Conservation (phyloP, 768 basidiomycete species). For the Termitomyces sp. region DNA sequence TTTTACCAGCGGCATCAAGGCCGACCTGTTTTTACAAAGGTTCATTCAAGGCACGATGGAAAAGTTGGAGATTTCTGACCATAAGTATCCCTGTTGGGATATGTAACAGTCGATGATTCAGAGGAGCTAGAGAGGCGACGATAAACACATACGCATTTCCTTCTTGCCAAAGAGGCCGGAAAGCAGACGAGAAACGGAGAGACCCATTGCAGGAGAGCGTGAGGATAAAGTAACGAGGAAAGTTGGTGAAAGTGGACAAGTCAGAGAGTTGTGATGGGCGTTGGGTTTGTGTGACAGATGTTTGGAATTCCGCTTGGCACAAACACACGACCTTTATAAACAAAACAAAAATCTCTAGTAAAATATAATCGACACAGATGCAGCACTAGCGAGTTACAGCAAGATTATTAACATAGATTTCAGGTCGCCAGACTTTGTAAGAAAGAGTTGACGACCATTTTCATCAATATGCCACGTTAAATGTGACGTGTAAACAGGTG, state of each 20-base stretch:
- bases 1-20: slow-evolving; percentile 99
- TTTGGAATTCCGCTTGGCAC: slow-evolving; percentile 40
- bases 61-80: slow-evolving; percentile 35
- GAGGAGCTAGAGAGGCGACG: slow-evolving; percentile 20
- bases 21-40: slow-evolving; percentile 60
- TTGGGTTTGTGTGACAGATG: slow-evolving; percentile 34
- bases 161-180: slow-evolving; percentile 92
- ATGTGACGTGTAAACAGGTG: not conserved
- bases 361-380: slow-evolving; percentile 6
- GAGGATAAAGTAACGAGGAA: slow-evolving; percentile 24
- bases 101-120: slow-evolving; percentile 23
- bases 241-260: slow-evolving; percentile 23
- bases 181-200: slow-evolving; percentile 70
- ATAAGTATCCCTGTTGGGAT: slow-evolving; percentile 85
- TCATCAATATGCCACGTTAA: not conserved
- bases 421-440: no score
- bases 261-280: slow-evolving; percentile 18
- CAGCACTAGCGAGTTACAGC: not conserved
- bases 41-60: slow-evolving; percentile 8
- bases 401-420: not conserved
- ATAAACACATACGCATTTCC: slow-evolving; percentile 90
- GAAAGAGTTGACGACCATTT: not conserved
- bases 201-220: slow-evolving; percentile 58
- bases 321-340: slow-evolving; percentile 9
- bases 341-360: not conserved